Base-by-base conservation (phyloP, 2,329 filamentous ascomycete species). In the Leptographium procerum region DNA sequence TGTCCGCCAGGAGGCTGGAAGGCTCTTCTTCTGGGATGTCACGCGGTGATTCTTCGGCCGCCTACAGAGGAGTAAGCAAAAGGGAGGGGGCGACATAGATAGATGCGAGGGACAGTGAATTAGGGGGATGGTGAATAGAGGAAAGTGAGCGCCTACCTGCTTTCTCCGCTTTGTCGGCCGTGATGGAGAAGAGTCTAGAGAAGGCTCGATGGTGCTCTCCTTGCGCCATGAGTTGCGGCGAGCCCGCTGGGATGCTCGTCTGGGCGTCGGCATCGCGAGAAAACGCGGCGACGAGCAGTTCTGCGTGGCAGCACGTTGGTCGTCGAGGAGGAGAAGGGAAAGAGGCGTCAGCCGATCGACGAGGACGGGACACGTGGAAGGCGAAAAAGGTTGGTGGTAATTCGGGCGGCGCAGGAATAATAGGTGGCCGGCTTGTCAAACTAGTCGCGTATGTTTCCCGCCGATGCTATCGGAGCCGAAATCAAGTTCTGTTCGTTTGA, bases 161-260 rank as follows among this genome's bases (percentile, higher is more conserved):
- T 78, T 85, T 71, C 83, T 80, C 66, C 83, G 81, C 73, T 86
- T 86, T 13, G 77, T 73, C n/a, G 83, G 82, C 57, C 82, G 78
- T 60, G 77, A 80, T 16, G 83, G 82, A 4, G 83, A 85, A 29
- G 82, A 81, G 52, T 78, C 75, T 50, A 79, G 75, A 55, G 62
- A 65, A 45, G 64, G 64, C 26, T 68, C 66, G 51, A 60, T 45
- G 33, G 57, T 60, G 19, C 65, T 60, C 33, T 72, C 69, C 59
- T 66, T 69, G 63, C 67, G 67, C 54, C 52, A 56, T 59, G 67
- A 63, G 34, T 69, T 69, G 60, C 67, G 65, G 57, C 67, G 67
- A 34, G 65, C 61, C 59, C 70, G 68, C 63, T 69, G 67, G 2
- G 64, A 63, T 48, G 69, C 65, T 63, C 70, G 68, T 54, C 62